phyloP scores from a whole-genome alignment of 176 grass and related monocot species.

The Carex kokanica region DNA sequence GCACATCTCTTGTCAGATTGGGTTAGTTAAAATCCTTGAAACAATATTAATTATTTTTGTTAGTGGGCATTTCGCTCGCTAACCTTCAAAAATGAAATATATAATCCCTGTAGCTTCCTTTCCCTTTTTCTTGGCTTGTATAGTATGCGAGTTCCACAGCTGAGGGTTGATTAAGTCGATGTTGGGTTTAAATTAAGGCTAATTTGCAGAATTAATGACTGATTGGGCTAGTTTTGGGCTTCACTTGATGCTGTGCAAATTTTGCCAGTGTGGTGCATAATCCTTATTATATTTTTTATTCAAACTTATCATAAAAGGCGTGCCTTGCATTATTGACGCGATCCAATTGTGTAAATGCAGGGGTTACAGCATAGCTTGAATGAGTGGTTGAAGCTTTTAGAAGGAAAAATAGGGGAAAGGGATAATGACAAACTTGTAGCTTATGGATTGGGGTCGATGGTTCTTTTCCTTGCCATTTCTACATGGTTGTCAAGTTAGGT shows the following conservation, averaged over 20 bases:
- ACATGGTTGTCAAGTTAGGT: constrained; percentile 75
- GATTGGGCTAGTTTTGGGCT: background rate
- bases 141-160: background rate
- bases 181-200: background rate
- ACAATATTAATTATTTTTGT: background rate
- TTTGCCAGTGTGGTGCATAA: background rate
- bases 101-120: background rate
- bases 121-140: background rate
- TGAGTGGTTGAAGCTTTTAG: constrained; percentile 51
- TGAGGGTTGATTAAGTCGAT: background rate
- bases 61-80: background rate
- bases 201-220: background rate
- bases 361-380: constrained; percentile 40
- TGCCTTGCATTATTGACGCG: background rate
- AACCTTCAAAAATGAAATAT: too few relatives aligned
- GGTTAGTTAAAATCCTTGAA: background rate
- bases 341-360: constrained; percentile 35
- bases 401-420: constrained; percentile 48
- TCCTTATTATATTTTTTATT: background rate
- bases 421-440: constrained; percentile 60
- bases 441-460: constrained; percentile 74
- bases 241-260: background rate
- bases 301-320: background rate
- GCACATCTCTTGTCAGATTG: background rate
- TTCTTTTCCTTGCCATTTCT: constrained; percentile 62